Percentiles rank a stretch among this genome's conserved stretches.
These are phyloP conservation scores for Syzygium malaccense DNA, from an alignment of 441 rosid genomes.

Conservation along the genomic window DNA sequence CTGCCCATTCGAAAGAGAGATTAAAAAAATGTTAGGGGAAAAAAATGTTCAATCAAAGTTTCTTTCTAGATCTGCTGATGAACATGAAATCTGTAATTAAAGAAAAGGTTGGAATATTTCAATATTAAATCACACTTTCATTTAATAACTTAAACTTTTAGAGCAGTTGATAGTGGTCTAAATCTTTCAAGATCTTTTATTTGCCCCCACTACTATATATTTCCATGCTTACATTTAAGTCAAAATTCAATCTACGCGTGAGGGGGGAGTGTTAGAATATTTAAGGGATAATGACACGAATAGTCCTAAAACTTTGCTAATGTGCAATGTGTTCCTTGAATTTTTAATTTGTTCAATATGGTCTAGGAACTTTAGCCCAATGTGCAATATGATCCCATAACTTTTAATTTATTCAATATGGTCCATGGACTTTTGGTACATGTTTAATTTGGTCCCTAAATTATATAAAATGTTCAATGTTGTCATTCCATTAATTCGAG, in stretches of 20 bases:
- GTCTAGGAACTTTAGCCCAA: too few relatives aligned
- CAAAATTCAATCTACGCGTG: too few relatives aligned
- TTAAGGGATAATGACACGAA: too few relatives aligned
- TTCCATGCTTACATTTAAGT: background rate
- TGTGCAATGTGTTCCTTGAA: too few relatives aligned
- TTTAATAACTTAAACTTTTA: background rate
- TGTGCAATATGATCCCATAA: too few relatives aligned
- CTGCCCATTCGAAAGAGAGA: background rate
- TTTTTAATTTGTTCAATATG: too few relatives aligned
- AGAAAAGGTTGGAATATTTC: background rate
- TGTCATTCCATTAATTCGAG: too few relatives aligned
- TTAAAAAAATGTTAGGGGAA: background rate
- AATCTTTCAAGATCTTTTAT: background rate
- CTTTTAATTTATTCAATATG: too few relatives aligned
- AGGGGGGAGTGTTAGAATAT: background rate
- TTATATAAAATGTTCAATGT: too few relatives aligned
- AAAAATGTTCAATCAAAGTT: background rate
- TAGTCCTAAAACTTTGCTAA: too few relatives aligned
- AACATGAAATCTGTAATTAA: background rate
- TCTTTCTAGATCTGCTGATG: background rate
- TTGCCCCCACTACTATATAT: background rate
- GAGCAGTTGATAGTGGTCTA: accelerated
- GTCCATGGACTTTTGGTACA: too few relatives aligned
- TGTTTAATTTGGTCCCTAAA: too few relatives aligned
- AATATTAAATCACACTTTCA: background rate